These are phyloP conservation scores for Citropsis articulata DNA, from an alignment of 345 rosid species.

Conservation along the genomic window DNA sequence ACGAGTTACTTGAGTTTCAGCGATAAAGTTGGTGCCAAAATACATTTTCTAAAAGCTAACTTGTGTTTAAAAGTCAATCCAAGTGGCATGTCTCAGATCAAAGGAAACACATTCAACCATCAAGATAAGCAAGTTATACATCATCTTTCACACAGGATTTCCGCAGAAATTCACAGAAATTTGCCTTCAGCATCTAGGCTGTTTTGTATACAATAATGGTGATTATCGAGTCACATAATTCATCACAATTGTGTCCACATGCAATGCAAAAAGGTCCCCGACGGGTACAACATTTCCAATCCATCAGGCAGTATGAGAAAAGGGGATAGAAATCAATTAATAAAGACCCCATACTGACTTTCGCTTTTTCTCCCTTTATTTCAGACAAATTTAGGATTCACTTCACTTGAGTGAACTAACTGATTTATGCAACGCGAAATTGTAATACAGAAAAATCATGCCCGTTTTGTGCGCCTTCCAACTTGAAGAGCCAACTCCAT, in stretches of 20 bases:
- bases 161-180: not conserved
- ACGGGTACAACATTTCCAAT: not conserved
- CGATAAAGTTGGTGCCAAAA: not conserved
- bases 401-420: not conserved
- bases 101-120: not conserved
- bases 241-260: not conserved
- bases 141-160: not conserved
- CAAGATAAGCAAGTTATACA: not conserved
- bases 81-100: not conserved
- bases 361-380: not conserved
- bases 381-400: not conserved
- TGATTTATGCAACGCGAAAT: not conserved
- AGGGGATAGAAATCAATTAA: not conserved
- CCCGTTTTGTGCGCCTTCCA: constrained; percentile 90
- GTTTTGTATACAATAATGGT: not conserved
- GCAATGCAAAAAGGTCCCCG: not conserved
- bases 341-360: not conserved
- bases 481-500: constrained; percentile 85
- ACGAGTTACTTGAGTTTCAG: not conserved
- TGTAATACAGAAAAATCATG: constrained; percentile 27
- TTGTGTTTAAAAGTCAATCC: not conserved
- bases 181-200: not conserved
- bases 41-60: not conserved
- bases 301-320: not conserved
- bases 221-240: not conserved